Conservation (phyloP, 2,329 filamentous ascomycete genomes). For the Pyrenochaeta sp. region DNA sequence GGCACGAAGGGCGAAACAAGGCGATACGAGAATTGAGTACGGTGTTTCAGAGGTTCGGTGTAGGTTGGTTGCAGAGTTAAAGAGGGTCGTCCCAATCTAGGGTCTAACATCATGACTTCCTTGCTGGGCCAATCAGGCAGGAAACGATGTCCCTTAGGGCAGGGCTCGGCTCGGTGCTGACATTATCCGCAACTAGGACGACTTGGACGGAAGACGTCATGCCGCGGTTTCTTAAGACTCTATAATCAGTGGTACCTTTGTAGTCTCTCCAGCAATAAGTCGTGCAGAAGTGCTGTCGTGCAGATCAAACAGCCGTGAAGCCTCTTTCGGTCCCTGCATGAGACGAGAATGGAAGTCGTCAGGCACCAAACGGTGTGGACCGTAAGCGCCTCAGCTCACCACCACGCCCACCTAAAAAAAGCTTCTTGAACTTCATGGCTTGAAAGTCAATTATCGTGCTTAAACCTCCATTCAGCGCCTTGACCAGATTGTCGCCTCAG, state of each 20-base stretch:
- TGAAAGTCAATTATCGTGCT: conserved; percentile 21
- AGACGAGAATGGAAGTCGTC: conserved; percentile 24
- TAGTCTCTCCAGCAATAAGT: conserved; percentile 4
- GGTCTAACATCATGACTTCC: conserved; percentile 29
- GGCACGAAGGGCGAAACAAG: conserved; percentile 21
- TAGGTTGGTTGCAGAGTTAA: conserved; percentile 21
- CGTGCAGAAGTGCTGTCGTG: conserved; percentile 8
- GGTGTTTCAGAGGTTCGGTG: conserved; percentile 27
- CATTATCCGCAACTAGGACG: conserved; percentile 15
- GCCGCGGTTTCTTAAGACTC: not conserved
- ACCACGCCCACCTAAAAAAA: conserved; percentile 22
- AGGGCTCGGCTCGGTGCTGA: conserved; percentile 13
- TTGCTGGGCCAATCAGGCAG: conserved; percentile 28
- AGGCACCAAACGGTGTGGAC: conserved; percentile 29
- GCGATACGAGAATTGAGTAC: conserved; percentile 24
- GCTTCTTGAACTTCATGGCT: conserved; percentile 21
- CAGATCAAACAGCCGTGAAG: conserved; percentile 20
- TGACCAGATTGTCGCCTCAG: conserved; percentile 22
- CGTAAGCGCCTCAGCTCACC: conserved; percentile 27
- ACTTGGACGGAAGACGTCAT: conserved; percentile 19
- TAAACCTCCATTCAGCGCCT: conserved; percentile 12
- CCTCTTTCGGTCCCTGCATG: conserved; percentile 37
- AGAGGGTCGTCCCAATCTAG: conserved; percentile 13
- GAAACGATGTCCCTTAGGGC: conserved; percentile 9
- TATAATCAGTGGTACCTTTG: not conserved